Percentiles rank a stretch among this genome's conserved stretches.
These are phyloP conservation scores for Vitis hybrid DNA, from an alignment of 177 flowering plant species.

Conservation along the genomic window DNA sequence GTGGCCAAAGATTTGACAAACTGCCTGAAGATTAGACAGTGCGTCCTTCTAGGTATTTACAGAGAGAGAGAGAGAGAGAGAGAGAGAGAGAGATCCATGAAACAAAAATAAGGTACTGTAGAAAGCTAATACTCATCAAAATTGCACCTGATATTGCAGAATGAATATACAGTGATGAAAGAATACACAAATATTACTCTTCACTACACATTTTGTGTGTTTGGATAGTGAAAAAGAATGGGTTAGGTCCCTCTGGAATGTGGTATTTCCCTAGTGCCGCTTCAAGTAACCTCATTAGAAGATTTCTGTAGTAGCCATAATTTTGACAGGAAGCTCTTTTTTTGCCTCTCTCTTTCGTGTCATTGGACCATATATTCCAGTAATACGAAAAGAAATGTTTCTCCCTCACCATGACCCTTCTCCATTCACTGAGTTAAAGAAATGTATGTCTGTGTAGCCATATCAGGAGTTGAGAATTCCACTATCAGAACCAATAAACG, in stretches of 20 bases:
- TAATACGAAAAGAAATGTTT: not conserved
- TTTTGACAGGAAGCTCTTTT: no score
- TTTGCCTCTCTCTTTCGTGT: no score
- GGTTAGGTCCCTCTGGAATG: no score
- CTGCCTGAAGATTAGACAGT: no score
- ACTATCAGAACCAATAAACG: slow-evolving; percentile 5
- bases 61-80: no score
- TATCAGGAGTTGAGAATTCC: slow-evolving; percentile 1
- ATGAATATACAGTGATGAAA: slow-evolving; percentile 31
- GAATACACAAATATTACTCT: slow-evolving; percentile 13
- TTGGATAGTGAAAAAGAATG: slow-evolving; percentile 1
- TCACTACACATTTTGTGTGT: not conserved
- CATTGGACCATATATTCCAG: no score
- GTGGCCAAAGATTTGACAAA: no score
- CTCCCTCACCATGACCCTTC: slow-evolving; percentile 14
- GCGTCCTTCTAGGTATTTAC: no score
- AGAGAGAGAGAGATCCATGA: slow-evolving; percentile 2
- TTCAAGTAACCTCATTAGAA: no score
- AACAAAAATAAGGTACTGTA: not conserved
- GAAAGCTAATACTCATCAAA: slow-evolving; percentile 10
- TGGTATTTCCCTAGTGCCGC: no score
- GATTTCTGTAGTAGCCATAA: no score
- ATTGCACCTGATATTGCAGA: slow-evolving; percentile 19
- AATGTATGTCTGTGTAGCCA: not conserved
- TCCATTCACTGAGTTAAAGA: slow-evolving; percentile 8